Percentiles rank a stretch among this genome's conserved stretches.
Evolutionary conservation across 2,329 filamentous ascomycete genomes (phyloP).

Genomic region (Aspergillus candidus): DNA sequence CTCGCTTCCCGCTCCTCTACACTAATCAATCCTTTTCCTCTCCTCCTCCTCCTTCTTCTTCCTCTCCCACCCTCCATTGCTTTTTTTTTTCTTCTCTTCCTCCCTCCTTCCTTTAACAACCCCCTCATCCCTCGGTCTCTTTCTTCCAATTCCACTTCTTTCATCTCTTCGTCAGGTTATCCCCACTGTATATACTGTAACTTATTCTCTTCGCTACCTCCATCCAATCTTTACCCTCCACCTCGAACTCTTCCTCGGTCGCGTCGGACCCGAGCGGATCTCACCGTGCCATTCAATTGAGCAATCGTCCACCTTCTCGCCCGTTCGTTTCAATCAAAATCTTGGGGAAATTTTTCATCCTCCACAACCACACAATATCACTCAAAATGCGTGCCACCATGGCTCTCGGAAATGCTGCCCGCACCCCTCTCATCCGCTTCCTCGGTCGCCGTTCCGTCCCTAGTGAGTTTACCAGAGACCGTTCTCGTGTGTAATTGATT

Average conservation of each 20-base stretch:
- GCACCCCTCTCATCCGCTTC: slow-evolving; percentile 47
- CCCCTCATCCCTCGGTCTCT: slow-evolving; percentile 1
- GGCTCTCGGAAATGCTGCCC: slow-evolving; percentile 37
- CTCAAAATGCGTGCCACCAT: slow-evolving; percentile 39
- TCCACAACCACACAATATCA: slow-evolving; percentile 4
- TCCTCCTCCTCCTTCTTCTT: slow-evolving; percentile 10
- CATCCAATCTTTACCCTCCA: neutral
- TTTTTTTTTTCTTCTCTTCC: slow-evolving; percentile 7
- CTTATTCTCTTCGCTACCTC: neutral
- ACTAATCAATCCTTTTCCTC: neutral
- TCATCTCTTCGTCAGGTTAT: neutral
- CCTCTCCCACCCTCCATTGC: slow-evolving; percentile 11
- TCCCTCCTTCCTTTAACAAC: slow-evolving; percentile 5
- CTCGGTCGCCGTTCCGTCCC: slow-evolving; percentile 43
- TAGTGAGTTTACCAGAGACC: slow-evolving; percentile 28
- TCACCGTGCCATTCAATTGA: slow-evolving; percentile 11
- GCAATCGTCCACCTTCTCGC: slow-evolving; percentile 5
- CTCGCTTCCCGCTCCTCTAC: neutral
- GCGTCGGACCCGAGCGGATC: slow-evolving; percentile 27
- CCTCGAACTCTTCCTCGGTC: slow-evolving; percentile 12
- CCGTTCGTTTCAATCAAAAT: slow-evolving; percentile 6
- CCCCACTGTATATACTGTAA: neutral
- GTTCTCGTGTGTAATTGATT: neutral
- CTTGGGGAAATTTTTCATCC: slow-evolving; percentile 4
- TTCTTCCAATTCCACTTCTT: neutral